Conservation (phyloP, 2,329 filamentous ascomycete species). For the Colletotrichum lentis region DNA sequence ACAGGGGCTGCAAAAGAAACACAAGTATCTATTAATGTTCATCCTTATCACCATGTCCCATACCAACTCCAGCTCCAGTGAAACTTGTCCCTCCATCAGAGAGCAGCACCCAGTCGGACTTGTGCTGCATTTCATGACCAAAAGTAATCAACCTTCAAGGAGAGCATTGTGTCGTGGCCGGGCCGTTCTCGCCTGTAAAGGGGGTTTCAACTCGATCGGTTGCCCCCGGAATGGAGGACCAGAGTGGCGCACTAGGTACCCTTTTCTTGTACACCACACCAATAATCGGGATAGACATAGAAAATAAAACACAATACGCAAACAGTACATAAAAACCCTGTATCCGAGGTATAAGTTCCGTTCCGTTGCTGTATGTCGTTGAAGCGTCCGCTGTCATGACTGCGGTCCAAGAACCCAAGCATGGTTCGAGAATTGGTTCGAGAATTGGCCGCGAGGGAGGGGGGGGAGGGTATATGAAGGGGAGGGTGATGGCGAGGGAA, state of each 20-base stretch:
- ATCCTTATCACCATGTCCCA: slow-evolving; percentile 1
- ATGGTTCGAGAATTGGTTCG: slow-evolving; percentile 1
- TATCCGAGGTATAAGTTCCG: slow-evolving; percentile 36
- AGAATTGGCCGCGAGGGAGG: not conserved
- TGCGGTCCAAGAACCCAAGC: slow-evolving; percentile 18
- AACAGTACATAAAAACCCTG: slow-evolving; percentile 24
- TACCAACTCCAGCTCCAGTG: slow-evolving; percentile 14
- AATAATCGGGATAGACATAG: slow-evolving; percentile 22
- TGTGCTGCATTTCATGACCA: not conserved
- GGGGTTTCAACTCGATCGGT: not conserved
- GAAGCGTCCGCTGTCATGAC: slow-evolving; percentile 33
- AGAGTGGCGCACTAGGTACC: slow-evolving; percentile 9
- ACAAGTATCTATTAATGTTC: slow-evolving; percentile 34
- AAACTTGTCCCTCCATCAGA: not conserved
- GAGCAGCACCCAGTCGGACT: not conserved
- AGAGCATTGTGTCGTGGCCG: slow-evolving; percentile 5
- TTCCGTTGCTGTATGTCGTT: slow-evolving; percentile 37
- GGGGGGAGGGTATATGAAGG: slow-evolving; percentile 34
- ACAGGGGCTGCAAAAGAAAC: not conserved
- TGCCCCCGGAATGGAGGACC: not conserved
- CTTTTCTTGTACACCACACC: slow-evolving; percentile 22
- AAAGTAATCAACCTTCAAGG: not conserved
- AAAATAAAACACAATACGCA: slow-evolving; percentile 17
- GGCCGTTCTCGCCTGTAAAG: not conserved
- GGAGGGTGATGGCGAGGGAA: not conserved